These are phyloP conservation scores for Colletotrichum theobromicola DNA, from an alignment of 2,329 filamentous ascomycete species.

Conservation along the genomic window DNA sequence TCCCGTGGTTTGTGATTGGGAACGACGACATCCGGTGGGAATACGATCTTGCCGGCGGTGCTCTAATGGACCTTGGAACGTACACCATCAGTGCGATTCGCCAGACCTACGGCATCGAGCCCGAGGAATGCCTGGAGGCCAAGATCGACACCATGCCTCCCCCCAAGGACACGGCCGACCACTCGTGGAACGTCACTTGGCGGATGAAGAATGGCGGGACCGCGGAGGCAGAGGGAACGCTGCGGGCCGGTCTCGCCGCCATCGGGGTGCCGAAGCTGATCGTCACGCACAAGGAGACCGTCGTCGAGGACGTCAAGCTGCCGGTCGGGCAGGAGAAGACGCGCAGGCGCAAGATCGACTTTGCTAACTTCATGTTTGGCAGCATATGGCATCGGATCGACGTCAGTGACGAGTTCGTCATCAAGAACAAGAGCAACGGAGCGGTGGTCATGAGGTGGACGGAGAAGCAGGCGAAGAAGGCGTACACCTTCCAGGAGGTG, in stretches of 20 bases:
- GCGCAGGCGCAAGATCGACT: constrained; percentile 30
- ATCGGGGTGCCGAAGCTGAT: constrained; percentile 23
- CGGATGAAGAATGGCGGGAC: constrained; percentile 43
- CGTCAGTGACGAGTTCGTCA: constrained; percentile 37
- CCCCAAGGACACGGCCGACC: constrained; percentile 37
- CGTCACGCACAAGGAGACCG: constrained; percentile 24
- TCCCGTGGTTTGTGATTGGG: constrained; percentile 34
- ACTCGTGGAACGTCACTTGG: constrained; percentile 38
- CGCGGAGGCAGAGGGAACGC: constrained; percentile 33
- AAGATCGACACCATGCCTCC: constrained; percentile 29
- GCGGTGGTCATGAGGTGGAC: constrained; percentile 28
- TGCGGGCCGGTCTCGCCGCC: constrained; percentile 22
- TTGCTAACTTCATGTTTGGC: constrained; percentile 31
- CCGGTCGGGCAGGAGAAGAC: constrained; percentile 27
- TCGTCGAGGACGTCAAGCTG: constrained; percentile 19
- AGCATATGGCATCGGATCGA: constrained; percentile 39
- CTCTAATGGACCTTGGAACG: constrained; percentile 44
- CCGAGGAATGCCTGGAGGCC: constrained; percentile 41
- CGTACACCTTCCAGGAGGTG: constrained; percentile 38
- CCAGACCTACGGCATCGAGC: constrained; percentile 41
- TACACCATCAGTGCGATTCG: constrained; percentile 45
- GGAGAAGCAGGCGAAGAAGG: constrained; percentile 31
- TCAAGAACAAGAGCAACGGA: constrained; percentile 27
- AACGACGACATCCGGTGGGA: constrained; percentile 48
- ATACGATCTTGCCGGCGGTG: constrained; percentile 46